Conservation (phyloP, 495 filamentous ascomycete species). For the Beverwykella pulmonaria region DNA sequence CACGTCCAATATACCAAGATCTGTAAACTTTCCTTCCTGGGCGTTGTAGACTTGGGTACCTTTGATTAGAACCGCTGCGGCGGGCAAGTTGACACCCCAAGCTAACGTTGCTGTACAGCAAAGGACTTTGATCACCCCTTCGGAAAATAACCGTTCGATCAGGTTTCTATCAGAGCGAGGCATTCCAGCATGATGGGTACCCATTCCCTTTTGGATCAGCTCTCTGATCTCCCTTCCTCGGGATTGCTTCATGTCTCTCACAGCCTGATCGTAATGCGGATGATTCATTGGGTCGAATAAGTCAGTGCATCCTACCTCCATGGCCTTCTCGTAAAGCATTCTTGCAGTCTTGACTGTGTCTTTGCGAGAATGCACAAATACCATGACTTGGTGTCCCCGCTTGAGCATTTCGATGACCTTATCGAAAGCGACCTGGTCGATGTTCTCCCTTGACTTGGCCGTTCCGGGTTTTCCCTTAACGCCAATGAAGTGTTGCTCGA, state of each 20-base stretch:
- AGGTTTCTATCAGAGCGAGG: conserved; percentile 88
- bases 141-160: conserved; percentile 84
- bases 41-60: conserved; percentile 96
- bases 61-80: conserved; percentile 96
- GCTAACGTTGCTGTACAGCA: conserved; percentile 98
- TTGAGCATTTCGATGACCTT: conserved; percentile 95
- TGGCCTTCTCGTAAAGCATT: conserved; percentile 81
- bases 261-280: conserved; percentile 68
- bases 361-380: conserved; percentile 95
- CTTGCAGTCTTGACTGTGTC: conserved; percentile 89
- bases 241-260: conserved; percentile 79
- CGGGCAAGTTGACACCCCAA: conserved; percentile 98
- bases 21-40: conserved; percentile 93
- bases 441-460: conserved; percentile 78
- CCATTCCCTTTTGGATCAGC: conserved; percentile 83
- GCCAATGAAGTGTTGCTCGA: conserved; percentile 96
- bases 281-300: conserved; percentile 79
- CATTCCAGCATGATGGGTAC: conserved; percentile 96
- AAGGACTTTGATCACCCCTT: conserved; percentile 89
- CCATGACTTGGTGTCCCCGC: conserved; percentile 91
- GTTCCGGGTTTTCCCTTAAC: conserved; percentile 87
- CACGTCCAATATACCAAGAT: conserved; percentile 95
- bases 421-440: conserved; percentile 83
- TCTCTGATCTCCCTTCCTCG: conserved; percentile 85
- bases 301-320: conserved; percentile 72